Conservation (phyloP, 83 land plant species). For the Diphasiastrum complanatum region DNA sequence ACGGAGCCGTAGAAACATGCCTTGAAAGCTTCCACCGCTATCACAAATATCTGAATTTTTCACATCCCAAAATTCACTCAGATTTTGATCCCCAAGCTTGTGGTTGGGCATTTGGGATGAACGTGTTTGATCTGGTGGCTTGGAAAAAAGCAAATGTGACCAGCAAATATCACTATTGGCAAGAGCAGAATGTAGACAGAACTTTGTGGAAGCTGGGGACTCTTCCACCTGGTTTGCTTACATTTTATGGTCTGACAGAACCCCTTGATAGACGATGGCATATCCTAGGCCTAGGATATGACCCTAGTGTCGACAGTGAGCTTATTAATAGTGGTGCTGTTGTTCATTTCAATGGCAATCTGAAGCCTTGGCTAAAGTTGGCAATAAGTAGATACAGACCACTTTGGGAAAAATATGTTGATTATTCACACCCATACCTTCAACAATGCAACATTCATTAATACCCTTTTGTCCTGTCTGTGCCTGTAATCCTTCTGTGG, state of each 20-base stretch:
- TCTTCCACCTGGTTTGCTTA: conserved; percentile 10
- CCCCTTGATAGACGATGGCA: conserved; percentile 4
- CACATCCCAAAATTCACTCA: conserved; percentile 11
- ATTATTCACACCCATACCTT: background rate
- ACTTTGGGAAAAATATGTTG: conserved; percentile 8
- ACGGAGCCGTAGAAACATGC: conserved; percentile 16
- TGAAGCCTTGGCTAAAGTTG: conserved; percentile 15
- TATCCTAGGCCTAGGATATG: conserved; percentile 11
- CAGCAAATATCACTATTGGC: conserved; percentile 10
- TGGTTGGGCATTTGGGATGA: conserved; percentile 17
- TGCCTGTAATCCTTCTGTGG: no score
- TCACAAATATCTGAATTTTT: conserved; percentile 9
- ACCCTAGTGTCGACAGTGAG: conserved; percentile 6
- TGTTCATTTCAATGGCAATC: conserved; percentile 11
- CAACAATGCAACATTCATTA: conserved; percentile 1
- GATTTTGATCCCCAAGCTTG: conserved; percentile 13
- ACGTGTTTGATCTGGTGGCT: conserved; percentile 10
- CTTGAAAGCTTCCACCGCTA: conserved; percentile 11
- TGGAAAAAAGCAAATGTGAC: conserved; percentile 11
- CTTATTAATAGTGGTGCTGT: background rate
- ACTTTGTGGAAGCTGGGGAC: conserved; percentile 16
- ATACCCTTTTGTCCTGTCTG: no score
- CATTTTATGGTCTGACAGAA: conserved; percentile 13
- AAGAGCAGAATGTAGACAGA: conserved; percentile 14
- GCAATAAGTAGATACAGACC: conserved; percentile 15